phyloP scores from a whole-genome alignment of 2,329 filamentous ascomycete genomes.

The Trichoderma sp. region DNA sequence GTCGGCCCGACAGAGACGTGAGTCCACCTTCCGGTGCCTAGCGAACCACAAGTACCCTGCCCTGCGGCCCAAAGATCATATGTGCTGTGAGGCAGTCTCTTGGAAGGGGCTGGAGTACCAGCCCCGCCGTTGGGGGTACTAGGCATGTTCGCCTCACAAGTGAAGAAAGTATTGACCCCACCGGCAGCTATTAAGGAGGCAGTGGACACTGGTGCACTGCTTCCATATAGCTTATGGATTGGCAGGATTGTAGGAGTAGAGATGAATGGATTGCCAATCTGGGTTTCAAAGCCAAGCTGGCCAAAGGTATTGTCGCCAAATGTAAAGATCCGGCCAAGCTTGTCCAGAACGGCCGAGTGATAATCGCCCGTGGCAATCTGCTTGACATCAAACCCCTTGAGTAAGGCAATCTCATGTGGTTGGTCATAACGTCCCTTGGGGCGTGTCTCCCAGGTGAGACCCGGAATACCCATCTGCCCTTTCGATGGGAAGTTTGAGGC shows the following conservation, averaged over 20 bases:
- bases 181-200: slow-evolving; percentile 83
- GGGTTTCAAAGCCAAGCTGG: slow-evolving; percentile 83
- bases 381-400: slow-evolving; percentile 70
- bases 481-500: slow-evolving; percentile 74
- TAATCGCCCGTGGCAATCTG: slow-evolving; percentile 83
- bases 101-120: slow-evolving; percentile 35
- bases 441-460: slow-evolving; percentile 75
- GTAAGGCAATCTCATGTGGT: slow-evolving; percentile 73
- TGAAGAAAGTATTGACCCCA: slow-evolving; percentile 84
- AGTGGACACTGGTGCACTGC: slow-evolving; percentile 61
- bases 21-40: slow-evolving; percentile 87
- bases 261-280: slow-evolving; percentile 60
- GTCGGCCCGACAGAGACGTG: slow-evolving; percentile 76
- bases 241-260: slow-evolving; percentile 73
- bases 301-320: slow-evolving; percentile 92
- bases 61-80: slow-evolving; percentile 84
- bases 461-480: slow-evolving; percentile 86
- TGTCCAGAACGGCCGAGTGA: slow-evolving; percentile 79
- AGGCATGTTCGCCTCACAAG: slow-evolving; percentile 71
- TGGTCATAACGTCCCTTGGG: slow-evolving; percentile 78
- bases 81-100: slow-evolving; percentile 36
- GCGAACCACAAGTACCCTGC: slow-evolving; percentile 76
- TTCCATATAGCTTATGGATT: slow-evolving; percentile 71
- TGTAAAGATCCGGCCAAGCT: slow-evolving; percentile 74
- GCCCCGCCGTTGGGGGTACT: slow-evolving; percentile 28